Percentiles rank a stretch among this genome's conserved stretches.
phyloP scores from a whole-genome alignment of 1,284 basidiomycete species.

The Trichosporon sp. region DNA sequence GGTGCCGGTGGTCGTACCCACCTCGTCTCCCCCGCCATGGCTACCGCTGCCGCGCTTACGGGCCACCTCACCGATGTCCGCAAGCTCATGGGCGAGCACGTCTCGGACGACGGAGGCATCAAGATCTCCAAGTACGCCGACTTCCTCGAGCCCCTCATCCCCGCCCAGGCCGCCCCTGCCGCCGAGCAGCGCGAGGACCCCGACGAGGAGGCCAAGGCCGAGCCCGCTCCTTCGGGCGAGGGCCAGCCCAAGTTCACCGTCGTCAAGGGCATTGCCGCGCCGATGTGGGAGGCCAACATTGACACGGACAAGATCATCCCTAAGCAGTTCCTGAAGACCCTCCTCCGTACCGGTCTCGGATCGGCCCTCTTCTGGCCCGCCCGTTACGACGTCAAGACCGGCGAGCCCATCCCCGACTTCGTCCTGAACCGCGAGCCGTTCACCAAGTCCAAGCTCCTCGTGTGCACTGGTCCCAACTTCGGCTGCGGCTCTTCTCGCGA shows the following conservation, averaged over 20 bases:
- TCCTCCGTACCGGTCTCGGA: slow-evolving; percentile 91
- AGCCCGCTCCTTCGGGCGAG: slow-evolving; percentile 64
- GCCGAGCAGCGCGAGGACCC: slow-evolving; percentile 39
- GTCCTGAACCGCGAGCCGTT: slow-evolving; percentile 85
- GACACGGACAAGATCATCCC: slow-evolving; percentile 98
- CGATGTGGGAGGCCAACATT: slow-evolving; percentile 87
- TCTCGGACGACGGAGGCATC: slow-evolving; percentile 59
- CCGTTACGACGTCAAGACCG: slow-evolving; percentile 77
- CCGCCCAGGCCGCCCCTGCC: slow-evolving; percentile 64
- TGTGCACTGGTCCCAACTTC: slow-evolving; percentile 90
- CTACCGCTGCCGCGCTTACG: slow-evolving; percentile 87
- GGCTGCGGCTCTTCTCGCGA: slow-evolving; percentile 93
- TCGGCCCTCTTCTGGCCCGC: slow-evolving; percentile 83
- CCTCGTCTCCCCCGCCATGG: slow-evolving; percentile 92
- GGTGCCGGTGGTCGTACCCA: slow-evolving; percentile 91
- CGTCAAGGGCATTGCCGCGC: slow-evolving; percentile 81
- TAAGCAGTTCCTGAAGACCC: slow-evolving; percentile 91
- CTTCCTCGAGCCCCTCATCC: slow-evolving; percentile 73
- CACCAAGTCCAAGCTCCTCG: slow-evolving; percentile 76
- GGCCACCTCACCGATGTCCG: slow-evolving; percentile 88
- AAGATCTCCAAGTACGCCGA: slow-evolving; percentile 72
- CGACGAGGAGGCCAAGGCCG: slow-evolving; percentile 50
- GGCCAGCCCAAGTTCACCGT: slow-evolving; percentile 74
- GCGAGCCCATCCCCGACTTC: slow-evolving; percentile 76
- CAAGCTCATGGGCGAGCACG: slow-evolving; percentile 67